phyloP scores from a whole-genome alignment of 352 stramenopile species.

The Phytophthora hibernalis region DNA sequence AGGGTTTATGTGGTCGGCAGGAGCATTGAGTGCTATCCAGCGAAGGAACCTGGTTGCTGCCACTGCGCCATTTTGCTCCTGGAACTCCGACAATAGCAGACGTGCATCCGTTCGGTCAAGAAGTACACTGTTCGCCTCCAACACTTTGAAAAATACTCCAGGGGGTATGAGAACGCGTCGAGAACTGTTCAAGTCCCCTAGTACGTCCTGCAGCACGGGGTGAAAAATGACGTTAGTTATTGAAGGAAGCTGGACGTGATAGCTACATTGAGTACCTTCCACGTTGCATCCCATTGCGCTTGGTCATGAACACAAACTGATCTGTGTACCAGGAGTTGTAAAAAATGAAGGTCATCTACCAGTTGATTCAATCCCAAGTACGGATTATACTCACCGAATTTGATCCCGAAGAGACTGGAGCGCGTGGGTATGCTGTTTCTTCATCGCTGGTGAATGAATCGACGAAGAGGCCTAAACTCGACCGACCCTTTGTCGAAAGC shows the following conservation, averaged over 20 bases:
- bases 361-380: background rate
- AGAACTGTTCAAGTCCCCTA: constrained; percentile 38
- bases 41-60: constrained; percentile 51
- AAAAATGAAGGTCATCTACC: background rate
- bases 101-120: constrained; percentile 35
- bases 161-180: constrained; percentile 48
- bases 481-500: constrained; percentile 7
- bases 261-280: constrained; percentile 33
- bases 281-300: constrained; percentile 45
- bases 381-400: constrained; percentile 36
- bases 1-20: constrained; percentile 65
- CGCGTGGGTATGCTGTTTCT: constrained; percentile 6
- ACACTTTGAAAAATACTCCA: constrained; percentile 53
- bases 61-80: constrained; percentile 49
- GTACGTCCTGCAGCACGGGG: constrained; percentile 28
- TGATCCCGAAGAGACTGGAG: constrained; percentile 30
- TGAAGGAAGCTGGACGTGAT: background rate
- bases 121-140: constrained; percentile 55
- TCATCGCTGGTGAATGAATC: constrained; percentile 17
- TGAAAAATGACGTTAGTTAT: background rate
- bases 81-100: constrained; percentile 54
- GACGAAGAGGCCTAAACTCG: background rate
- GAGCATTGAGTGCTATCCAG: constrained; percentile 61
- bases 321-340: constrained; percentile 14
- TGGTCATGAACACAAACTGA: constrained; percentile 47